Conservation (phyloP, 2,329 filamentous ascomycete genomes). For the Fusarium chaquense region DNA sequence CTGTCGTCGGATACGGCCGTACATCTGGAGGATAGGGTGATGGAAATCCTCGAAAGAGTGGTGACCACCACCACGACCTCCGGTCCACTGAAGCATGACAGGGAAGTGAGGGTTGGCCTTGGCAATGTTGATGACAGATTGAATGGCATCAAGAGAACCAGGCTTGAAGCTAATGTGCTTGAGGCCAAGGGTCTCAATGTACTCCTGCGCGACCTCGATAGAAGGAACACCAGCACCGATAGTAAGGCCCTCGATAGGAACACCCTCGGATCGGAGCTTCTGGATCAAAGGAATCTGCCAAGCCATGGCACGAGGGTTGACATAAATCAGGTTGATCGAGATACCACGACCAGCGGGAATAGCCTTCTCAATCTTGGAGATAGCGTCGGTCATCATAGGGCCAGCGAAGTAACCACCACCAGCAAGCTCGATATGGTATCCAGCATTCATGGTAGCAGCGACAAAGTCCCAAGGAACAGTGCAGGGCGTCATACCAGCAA, state of each 20-base stretch:
- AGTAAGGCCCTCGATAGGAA: constrained; percentile 91
- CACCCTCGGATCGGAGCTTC: constrained; percentile 83
- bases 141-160: constrained; percentile 87
- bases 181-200: constrained; percentile 90
- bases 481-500: constrained; percentile 92
- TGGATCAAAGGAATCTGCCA: constrained; percentile 92
- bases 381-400: constrained; percentile 83
- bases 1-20: constrained; percentile 84
- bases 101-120: constrained; percentile 95
- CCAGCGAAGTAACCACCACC: constrained; percentile 91
- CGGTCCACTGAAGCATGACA: constrained; percentile 95
- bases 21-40: constrained; percentile 91
- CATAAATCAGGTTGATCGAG: constrained; percentile 90
- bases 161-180: constrained; percentile 97
- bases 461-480: constrained; percentile 95
- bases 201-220: constrained; percentile 91
- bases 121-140: constrained; percentile 90
- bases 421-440: constrained; percentile 92
- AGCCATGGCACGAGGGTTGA: constrained; percentile 87
- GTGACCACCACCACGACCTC: constrained; percentile 91
- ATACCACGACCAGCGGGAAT: constrained; percentile 90
- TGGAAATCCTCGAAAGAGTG: constrained; percentile 98
- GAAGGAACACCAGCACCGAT: constrained; percentile 95
- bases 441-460: constrained; percentile 90
- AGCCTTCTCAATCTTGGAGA: constrained; percentile 84